Evolutionary conservation across 805 yeast species (phyloP).

Genomic region (Lachancea kluyveri): DNA sequence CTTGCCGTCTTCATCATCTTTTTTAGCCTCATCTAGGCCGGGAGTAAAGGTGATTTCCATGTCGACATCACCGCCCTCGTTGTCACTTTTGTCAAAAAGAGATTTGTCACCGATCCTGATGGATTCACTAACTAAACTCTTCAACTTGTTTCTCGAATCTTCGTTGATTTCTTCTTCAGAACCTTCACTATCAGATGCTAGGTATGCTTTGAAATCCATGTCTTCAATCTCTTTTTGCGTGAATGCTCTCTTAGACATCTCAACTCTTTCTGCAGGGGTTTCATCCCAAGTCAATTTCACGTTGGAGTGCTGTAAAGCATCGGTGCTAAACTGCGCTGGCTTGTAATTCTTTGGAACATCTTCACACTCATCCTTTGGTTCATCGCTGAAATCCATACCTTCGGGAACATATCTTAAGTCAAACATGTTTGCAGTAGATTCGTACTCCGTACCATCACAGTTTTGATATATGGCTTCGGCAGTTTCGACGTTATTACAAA

Average conservation of each 20-base stretch:
- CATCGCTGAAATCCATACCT: slow-evolving; percentile 79
- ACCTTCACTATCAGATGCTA: slow-evolving; percentile 71
- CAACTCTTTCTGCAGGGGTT: slow-evolving; percentile 84
- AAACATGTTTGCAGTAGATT: slow-evolving; percentile 89
- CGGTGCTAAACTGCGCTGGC: slow-evolving; percentile 81
- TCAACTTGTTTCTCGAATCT: slow-evolving; percentile 51
- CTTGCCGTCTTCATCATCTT: slow-evolving; percentile 30
- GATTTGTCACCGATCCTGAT: slow-evolving; percentile 31
- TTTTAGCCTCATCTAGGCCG: slow-evolving; percentile 50
- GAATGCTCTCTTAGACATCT: slow-evolving; percentile 72
- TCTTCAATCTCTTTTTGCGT: slow-evolving; percentile 83
- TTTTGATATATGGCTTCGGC: slow-evolving; percentile 72
- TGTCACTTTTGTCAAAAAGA: slow-evolving; percentile 28
- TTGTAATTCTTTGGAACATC: slow-evolving; percentile 71
- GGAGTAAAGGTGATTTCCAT: slow-evolving; percentile 97
- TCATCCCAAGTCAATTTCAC: slow-evolving; percentile 98
- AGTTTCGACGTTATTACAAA: slow-evolving; percentile 67
- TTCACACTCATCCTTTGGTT: slow-evolving; percentile 66
- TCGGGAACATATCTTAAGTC: slow-evolving; percentile 92
- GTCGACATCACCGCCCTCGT: slow-evolving; percentile 60
- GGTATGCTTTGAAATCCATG: slow-evolving; percentile 87
- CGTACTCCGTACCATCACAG: slow-evolving; percentile 94
- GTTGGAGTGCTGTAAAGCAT: slow-evolving; percentile 92
- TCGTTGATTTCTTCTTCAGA: slow-evolving; percentile 38
- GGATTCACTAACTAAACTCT: slow-evolving; percentile 44